Base-by-base conservation (phyloP, 331 rosid genomes). In the Stylosanthes scabra region DNA sequence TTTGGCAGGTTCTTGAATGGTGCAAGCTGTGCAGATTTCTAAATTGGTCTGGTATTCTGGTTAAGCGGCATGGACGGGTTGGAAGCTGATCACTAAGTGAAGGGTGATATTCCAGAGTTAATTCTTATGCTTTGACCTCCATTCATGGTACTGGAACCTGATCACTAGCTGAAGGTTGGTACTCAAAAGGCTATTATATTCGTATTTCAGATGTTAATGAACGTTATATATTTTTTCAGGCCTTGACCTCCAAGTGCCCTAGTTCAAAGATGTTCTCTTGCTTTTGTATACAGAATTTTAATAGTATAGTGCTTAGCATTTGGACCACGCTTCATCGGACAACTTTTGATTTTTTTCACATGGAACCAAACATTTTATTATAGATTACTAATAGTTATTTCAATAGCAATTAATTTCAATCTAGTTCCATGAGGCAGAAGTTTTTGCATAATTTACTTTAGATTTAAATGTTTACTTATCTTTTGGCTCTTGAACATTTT, bases 1-100 rank as follows among this genome's bases (percentile, higher is more conserved):
- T 37, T 31, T 40, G 11, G 71, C 65, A 59, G 76, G 58, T 74
- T 51, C 59, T 49, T 56, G 57, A 58, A 14, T 41, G n/a, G 58
- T 62, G 72, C 63, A 12, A 49, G 59, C 10, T 63, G 11, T 64
- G 54, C 61, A 47, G 9, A 7, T 67, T 55, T 45, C 67, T 50
- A 25, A 25, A 71, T 65, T 71, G 52, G 40, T 62, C 15, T 56
- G 71, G 64, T 64, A 42, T 31, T 52, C 71, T 78, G 70, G 68
- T 64, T 57, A 45, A 25, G 57, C 44, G 2, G 49, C 68, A 45
- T 31, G n/a, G 41, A 58, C 31, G 16, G 63, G 25, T 29, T 42
- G 41, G 77, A 50, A 49, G 63, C 68, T 56, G 40, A 47, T 27
- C 47, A 59, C 57, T 50, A 39, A 20, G 49, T n/a, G 50, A 66